A percentile compares a stretch with the other conserved stretches of the same genome.
These are phyloP conservation scores for Microascus cirrosus DNA, from an alignment of 2,329 filamentous ascomycete species.

Conservation along the genomic window DNA sequence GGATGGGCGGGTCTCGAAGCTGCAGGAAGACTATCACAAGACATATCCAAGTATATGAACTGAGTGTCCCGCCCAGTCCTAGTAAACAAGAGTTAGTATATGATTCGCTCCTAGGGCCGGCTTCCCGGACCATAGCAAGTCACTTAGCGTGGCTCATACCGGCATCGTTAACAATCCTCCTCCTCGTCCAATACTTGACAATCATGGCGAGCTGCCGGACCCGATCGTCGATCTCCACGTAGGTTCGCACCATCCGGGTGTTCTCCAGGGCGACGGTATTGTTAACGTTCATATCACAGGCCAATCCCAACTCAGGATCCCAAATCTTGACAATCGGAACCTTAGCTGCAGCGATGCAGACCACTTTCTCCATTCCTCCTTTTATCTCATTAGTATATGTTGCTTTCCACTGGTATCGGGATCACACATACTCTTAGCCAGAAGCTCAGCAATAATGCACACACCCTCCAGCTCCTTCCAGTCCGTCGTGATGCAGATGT, in stretches of 20 bases:
- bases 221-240: slow-evolving; percentile 84
- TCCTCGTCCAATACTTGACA: slow-evolving; percentile 94
- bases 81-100: slow-evolving; percentile 12
- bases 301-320: slow-evolving; percentile 82
- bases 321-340: slow-evolving; percentile 98
- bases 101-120: slow-evolving; percentile 2
- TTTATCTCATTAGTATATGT: slow-evolving; percentile 23
- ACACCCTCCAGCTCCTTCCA: slow-evolving; percentile 82
- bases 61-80: slow-evolving; percentile 89
- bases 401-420: background rate
- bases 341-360: slow-evolving; percentile 89
- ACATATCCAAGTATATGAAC: slow-evolving; percentile 99
- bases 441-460: slow-evolving; percentile 77
- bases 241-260: slow-evolving; percentile 94
- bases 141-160: slow-evolving; percentile 46
- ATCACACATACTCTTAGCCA: slow-evolving; percentile 65
- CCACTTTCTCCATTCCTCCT: slow-evolving; percentile 96
- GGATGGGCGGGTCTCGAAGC: slow-evolving; percentile 68
- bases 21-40: slow-evolving; percentile 96
- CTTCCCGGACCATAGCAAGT: background rate
- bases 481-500: slow-evolving; percentile 91
- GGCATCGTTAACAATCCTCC: slow-evolving; percentile 88
- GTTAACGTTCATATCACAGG: slow-evolving; percentile 98
- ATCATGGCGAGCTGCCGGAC: slow-evolving; percentile 92
- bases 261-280: slow-evolving; percentile 92